Conservation (phyloP, 1,284 basidiomycete species). For the Fomitopsis palustris region DNA sequence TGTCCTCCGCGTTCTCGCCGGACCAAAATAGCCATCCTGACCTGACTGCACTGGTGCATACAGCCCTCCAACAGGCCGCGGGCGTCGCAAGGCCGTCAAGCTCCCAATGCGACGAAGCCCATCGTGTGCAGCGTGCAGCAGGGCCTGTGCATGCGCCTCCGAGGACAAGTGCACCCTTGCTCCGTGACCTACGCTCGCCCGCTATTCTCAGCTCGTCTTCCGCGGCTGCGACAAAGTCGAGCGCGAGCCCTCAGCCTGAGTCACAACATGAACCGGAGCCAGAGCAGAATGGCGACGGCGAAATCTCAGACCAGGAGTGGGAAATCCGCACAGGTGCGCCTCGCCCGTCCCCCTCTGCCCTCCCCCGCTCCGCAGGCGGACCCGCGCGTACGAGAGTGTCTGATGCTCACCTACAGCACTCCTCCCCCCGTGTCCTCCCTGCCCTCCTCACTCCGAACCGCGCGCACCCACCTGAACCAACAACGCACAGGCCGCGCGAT, state of each 20-base stretch:
- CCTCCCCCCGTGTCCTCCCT: conserved; percentile 1
- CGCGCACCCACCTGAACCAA: background rate
- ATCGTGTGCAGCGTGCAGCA: background rate
- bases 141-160: background rate
- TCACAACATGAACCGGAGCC: background rate
- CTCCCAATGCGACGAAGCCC: background rate
- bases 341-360: background rate
- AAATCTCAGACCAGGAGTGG: conserved; percentile 52
- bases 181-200: background rate
- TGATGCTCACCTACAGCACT: conserved; percentile 27
- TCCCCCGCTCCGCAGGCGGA: background rate
- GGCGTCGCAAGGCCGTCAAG: background rate
- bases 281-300: conserved; percentile 8
- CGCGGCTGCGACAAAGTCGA: background rate
- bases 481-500: conserved; percentile 60
- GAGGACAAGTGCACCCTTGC: background rate
- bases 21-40: background rate
- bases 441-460: too few species aligned
- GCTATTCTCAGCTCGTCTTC: background rate
- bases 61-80: background rate
- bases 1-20: background rate
- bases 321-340: conserved; percentile 59
- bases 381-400: conserved; percentile 16
- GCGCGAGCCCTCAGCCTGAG: background rate
- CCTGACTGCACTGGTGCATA: background rate